These are phyloP conservation scores for Populus trichocarpa DNA, from an alignment of 441 rosid genomes.

Conservation along the genomic window DNA sequence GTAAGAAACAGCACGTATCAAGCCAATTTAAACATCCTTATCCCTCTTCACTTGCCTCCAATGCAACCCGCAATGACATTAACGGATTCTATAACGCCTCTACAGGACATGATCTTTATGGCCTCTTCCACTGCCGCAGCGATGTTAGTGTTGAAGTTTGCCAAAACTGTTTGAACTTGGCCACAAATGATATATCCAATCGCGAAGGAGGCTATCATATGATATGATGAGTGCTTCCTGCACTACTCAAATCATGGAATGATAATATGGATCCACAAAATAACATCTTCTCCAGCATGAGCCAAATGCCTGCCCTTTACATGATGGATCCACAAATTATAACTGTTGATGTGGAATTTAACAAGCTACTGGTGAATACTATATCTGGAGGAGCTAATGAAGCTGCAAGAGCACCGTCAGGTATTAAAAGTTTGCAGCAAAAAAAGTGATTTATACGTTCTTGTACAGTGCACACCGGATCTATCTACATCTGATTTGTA, in stretches of 20 bases:
- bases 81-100: not conserved
- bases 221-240: constrained; percentile 41
- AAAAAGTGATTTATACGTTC: too few relatives aligned
- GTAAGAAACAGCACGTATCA: not conserved
- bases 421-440: not conserved
- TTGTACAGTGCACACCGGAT: too few relatives aligned
- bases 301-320: not conserved
- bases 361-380: too few relatives aligned
- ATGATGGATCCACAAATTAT: constrained; percentile 14
- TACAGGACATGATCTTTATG: not conserved
- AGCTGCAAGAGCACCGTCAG: not conserved
- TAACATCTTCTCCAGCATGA: constrained; percentile 10
- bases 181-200: constrained; percentile 11
- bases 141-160: constrained; percentile 9
- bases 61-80: not conserved
- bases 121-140: constrained; percentile 25
- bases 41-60: not conserved
- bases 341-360: not conserved
- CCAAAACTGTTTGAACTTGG: constrained; percentile 22
- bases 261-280: too few relatives aligned
- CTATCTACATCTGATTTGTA: too few relatives aligned
- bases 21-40: constrained; percentile 1
- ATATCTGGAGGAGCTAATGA: too few relatives aligned
- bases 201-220: constrained; percentile 13
- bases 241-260: constrained; percentile 33